Conservation (phyloP, 2,329 filamentous ascomycete genomes). For the Colletotrichum sp. region DNA sequence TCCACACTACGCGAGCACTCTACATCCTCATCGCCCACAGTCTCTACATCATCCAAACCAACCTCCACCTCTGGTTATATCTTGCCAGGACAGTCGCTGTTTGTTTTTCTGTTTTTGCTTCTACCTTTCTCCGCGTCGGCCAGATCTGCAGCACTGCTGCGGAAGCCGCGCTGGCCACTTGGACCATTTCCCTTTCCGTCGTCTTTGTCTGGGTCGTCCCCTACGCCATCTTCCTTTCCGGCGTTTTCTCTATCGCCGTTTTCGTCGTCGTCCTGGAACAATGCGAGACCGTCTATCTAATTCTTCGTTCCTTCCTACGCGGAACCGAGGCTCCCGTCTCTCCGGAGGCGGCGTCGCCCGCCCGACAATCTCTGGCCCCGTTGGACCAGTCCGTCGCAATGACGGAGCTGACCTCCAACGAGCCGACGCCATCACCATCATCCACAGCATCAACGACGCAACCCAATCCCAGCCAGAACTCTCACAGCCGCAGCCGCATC, state of each 20-base stretch:
- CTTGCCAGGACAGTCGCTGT: neutral
- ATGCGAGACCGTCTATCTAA: conserved; percentile 14
- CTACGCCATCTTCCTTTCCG: neutral
- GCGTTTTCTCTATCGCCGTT: neutral
- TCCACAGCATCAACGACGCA: conserved; percentile 33
- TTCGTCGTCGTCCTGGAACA: neutral
- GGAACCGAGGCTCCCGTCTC: neutral
- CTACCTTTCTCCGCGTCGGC: neutral
- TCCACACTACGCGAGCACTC: neutral
- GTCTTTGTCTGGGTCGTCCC: neutral
- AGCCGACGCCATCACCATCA: conserved; percentile 37
- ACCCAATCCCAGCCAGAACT: neutral
- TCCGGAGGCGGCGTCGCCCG: neutral
- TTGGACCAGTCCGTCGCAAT: conserved; percentile 42
- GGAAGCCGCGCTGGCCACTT: neutral
- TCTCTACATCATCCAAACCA: neutral
- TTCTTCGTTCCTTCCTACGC: conserved; percentile 8
- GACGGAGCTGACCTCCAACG: conserved; percentile 38
- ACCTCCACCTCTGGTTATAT: neutral
- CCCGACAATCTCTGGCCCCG: conserved; percentile 35
- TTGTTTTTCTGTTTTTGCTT: neutral
- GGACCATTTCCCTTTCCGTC: neutral
- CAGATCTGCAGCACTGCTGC: neutral
- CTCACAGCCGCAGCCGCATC: neutral
- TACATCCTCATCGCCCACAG: neutral